phyloP scores from a whole-genome alignment of 768 basidiomycete species.

The Boletus sp. region DNA sequence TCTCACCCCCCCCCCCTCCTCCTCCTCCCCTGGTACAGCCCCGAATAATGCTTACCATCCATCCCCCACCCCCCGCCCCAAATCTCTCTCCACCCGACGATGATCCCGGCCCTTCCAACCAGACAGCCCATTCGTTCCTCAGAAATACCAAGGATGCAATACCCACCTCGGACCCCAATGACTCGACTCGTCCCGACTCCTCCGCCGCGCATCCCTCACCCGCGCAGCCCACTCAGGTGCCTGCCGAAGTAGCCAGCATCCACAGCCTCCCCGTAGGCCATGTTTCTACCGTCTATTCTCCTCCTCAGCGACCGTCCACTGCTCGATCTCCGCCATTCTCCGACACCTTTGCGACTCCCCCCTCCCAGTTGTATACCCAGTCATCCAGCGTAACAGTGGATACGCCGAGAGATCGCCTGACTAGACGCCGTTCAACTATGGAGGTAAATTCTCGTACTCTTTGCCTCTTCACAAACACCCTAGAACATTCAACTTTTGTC shows the following conservation, averaged over 20 bases:
- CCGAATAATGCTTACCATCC: conserved; percentile 1
- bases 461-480: conserved; percentile 1
- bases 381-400: conserved; percentile 13
- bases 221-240: conserved; percentile 31
- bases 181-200: conserved; percentile 37
- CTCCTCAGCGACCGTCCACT: conserved; percentile 33
- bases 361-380: conserved; percentile 6
- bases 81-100: neutral
- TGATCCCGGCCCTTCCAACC: neutral
- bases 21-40: neutral
- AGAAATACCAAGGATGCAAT: neutral
- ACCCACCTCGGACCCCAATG: neutral
- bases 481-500: conserved; percentile 6
- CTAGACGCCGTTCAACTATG: conserved; percentile 49
- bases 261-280: conserved; percentile 59
- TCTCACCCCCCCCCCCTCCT: neutral
- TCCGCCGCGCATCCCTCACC: neutral
- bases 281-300: conserved; percentile 40
- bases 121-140: neutral
- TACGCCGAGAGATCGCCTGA: conserved; percentile 36
- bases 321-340: conserved; percentile 24
- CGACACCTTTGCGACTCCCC: neutral
- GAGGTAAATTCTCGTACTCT: conserved; percentile 45
- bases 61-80: no score
- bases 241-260: conserved; percentile 51